Evolutionary conservation across 257 asterid species (phyloP), one percentile per base, ranked within the genome.

Genomic region (Penstemon eatonii): DNA sequence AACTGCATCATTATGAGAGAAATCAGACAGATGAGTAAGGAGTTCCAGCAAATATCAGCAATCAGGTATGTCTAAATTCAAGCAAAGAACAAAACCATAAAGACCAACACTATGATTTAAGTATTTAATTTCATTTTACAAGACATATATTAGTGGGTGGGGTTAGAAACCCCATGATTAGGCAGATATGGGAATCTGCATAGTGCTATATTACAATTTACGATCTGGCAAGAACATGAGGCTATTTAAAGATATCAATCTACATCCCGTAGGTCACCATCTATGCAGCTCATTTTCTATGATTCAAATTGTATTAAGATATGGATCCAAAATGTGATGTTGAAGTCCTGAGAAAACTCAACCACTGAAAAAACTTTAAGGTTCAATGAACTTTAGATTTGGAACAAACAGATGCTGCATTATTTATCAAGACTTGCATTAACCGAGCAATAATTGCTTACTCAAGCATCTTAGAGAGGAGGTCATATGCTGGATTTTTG

Each of bases 381-480:
- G 4, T 62, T 62, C 40, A 5, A 44, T 40, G 49, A 50, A 44
- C 55, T 42, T 15, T 25, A 1, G 33, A 25, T 25, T 25, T 25
- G 33, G 2, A 25, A 1, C 33, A 1, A 25, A 25, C 33, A 2
- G 33, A 1, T 25, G 33, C 2, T 25, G 33, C 33, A 25, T 25
- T 25, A 25, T 25, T 15, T 15, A 74, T 18, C 55, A 49, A 74
- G 45, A 57, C 70, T 66, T 66, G 60, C 70, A 80, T 43, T 60
- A 74, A 70, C 37, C 42, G 52, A 19, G 77, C 62, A 58, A 63
- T 8, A 70, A 61, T 5, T 65, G 78, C 97, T 56, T 93, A 93
- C 99, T 93, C 99, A 2, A 93, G 99, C 99, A 93, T 93, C 89
- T 83, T 88, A 12, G 96, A 87, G 71, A 93, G 91, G 79, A 93